A percentile compares a stretch with the other conserved stretches of the same genome.
Conservation (phyloP, 2,329 filamentous ascomycete genomes). For the Acrocalymma vagum region DNA sequence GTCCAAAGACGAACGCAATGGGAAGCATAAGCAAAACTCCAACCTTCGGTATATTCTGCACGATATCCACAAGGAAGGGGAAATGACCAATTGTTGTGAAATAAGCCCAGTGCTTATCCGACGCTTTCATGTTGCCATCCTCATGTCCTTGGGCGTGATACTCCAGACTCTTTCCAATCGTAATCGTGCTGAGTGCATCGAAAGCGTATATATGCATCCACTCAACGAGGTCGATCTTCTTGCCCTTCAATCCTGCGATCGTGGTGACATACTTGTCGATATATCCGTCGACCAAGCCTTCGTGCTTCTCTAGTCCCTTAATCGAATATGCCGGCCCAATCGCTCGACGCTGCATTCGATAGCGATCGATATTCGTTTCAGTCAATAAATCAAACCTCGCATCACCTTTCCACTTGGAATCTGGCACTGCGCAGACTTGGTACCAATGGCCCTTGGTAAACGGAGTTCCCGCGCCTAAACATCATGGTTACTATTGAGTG, state of each 20-base stretch:
- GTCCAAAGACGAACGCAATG: constrained; percentile 1
- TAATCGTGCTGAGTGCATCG: constrained; percentile 4
- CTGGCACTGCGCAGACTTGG: constrained; percentile 17
- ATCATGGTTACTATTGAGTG: no score
- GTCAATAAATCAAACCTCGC: constrained; percentile 24
- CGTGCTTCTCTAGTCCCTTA: constrained; percentile 11
- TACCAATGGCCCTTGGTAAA: constrained; percentile 31
- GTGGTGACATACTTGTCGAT: neutral
- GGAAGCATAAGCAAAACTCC: neutral
- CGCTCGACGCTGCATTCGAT: constrained; percentile 16
- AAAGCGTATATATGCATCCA: constrained; percentile 13
- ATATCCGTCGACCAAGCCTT: constrained; percentile 4
- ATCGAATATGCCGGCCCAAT: constrained; percentile 14
- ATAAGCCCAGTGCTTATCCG: constrained; percentile 5
- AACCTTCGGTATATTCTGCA: constrained; percentile 7
- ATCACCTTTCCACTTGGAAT: no score
- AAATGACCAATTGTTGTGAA: constrained; percentile 7
- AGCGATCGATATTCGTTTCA: constrained; percentile 18
- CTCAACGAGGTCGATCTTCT: constrained; percentile 5
- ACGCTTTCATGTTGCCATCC: constrained; percentile 4
- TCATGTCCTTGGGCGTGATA: constrained; percentile 8
- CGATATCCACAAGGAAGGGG: constrained; percentile 3
- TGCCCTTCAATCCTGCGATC: constrained; percentile 1
- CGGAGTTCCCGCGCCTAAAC: constrained; percentile 24
- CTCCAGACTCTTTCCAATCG: constrained; percentile 1